A percentile compares a stretch with the other conserved stretches of the same genome.
phyloP scores from a whole-genome alignment of 345 rosid genomes.

The Psidium friedrichsthalianum region DNA sequence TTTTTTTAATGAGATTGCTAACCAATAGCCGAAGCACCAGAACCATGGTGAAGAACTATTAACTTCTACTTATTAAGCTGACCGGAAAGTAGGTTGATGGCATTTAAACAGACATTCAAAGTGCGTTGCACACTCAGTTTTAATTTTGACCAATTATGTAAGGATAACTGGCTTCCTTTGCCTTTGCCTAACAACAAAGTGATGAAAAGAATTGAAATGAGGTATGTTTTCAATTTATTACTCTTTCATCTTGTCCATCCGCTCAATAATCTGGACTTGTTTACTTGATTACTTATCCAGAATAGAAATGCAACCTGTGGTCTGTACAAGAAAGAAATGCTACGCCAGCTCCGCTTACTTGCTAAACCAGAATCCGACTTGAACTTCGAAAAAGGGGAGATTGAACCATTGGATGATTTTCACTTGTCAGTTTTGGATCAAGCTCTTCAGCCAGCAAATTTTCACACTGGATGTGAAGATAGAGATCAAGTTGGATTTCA shows the following conservation, averaged over 20 bases:
- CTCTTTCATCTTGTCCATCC: background rate
- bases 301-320: slow-evolving; percentile 80
- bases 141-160: background rate
- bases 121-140: background rate
- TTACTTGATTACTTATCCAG: slow-evolving; percentile 23
- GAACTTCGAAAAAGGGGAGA: slow-evolving; percentile 19
- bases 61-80: background rate
- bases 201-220: background rate
- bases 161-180: background rate
- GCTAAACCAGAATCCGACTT: slow-evolving; percentile 32
- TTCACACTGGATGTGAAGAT: slow-evolving; percentile 2
- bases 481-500: slow-evolving; percentile 13
- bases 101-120: background rate
- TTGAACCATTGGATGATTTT: slow-evolving; percentile 11
- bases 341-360: slow-evolving; percentile 55
- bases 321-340: slow-evolving; percentile 55
- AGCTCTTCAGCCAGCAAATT: slow-evolving; percentile 5
- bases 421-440: slow-evolving; percentile 17
- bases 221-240: background rate
- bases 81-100: background rate
- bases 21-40: background rate
- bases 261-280: slow-evolving; percentile 9
- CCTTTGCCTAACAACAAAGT: background rate
- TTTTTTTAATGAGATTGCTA: background rate
- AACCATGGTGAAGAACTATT: too few species aligned